Evolutionary conservation across 768 basidiomycete species (phyloP).

Genomic region (Flagelloscypha sp.): DNA sequence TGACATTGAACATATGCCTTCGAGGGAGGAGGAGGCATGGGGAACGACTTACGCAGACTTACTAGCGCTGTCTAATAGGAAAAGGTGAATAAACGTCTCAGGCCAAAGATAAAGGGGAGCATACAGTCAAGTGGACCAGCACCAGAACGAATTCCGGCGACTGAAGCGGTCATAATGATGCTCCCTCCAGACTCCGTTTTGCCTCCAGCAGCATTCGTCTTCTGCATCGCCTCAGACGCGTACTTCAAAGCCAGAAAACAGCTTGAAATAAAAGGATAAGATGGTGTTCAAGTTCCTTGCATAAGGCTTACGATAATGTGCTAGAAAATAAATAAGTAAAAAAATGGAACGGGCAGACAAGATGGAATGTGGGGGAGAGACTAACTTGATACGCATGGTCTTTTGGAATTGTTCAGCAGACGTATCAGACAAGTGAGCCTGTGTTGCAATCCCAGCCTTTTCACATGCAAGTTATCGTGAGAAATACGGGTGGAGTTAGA

Average conservation of each 20-base stretch:
- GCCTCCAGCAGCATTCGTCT: conserved; percentile 54
- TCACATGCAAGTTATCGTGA: conserved; percentile 2
- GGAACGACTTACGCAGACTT: conserved; percentile 72
- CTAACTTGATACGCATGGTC: conserved; percentile 76
- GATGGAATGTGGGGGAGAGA: no score
- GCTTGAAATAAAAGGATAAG: conserved; percentile 29
- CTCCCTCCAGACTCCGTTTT: conserved; percentile 69
- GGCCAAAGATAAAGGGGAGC: conserved; percentile 2
- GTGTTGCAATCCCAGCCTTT: conserved; percentile 61
- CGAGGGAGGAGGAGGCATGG: background rate
- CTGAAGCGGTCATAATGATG: conserved; percentile 79
- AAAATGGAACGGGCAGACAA: no score
- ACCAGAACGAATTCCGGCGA: conserved; percentile 77
- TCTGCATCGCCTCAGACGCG: conserved; percentile 75
- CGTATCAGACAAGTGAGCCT: conserved; percentile 38
- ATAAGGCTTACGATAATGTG: conserved; percentile 36
- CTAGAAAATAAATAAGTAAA: no score
- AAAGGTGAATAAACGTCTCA: conserved; percentile 14
- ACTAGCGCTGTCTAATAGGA: conserved; percentile 69
- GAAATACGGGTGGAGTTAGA: background rate
- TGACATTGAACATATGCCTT: background rate
- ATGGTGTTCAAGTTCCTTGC: background rate
- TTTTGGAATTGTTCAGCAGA: conserved; percentile 65
- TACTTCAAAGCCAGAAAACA: conserved; percentile 87
- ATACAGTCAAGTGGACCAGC: conserved; percentile 76